Conservation (phyloP, 805 yeast species). For the Candida alai region DNA sequence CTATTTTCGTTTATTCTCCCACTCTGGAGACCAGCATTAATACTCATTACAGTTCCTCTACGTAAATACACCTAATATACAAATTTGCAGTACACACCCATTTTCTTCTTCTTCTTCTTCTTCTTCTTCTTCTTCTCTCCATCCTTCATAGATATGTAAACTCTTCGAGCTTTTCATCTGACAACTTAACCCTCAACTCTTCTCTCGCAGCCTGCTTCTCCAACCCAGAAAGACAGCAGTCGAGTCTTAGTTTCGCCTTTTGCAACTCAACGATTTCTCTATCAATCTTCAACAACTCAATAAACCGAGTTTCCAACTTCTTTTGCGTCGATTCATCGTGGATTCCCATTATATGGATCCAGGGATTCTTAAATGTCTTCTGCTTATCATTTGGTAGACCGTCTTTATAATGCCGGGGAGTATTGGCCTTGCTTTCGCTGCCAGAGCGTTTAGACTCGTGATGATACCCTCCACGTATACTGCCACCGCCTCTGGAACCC, state of each 20-base stretch:
- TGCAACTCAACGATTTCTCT: conserved; percentile 25
- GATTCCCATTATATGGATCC: conserved; percentile 29
- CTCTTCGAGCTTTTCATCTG: conserved; percentile 49
- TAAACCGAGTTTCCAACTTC: conserved; percentile 22
- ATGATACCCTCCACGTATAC: conserved; percentile 5
- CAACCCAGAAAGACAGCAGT: conserved; percentile 14
- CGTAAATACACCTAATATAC: conserved; percentile 3
- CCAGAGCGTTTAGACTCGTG: conserved; percentile 5
- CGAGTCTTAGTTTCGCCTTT: conserved; percentile 18
- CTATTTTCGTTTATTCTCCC: too few species aligned
- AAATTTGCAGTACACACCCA: neutral
- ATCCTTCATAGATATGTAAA: conserved; percentile 41
- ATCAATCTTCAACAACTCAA: conserved; percentile 23
- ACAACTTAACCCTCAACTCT: conserved; percentile 30
- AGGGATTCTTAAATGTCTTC: conserved; percentile 22
- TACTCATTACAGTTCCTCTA: too few species aligned
- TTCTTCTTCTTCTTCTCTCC: conserved; percentile 1
- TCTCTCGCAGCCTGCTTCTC: conserved; percentile 28
- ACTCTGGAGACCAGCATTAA: too few species aligned
- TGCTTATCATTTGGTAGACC: conserved; percentile 4
- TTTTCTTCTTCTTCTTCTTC: neutral
- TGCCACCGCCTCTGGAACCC: conserved; percentile 9
- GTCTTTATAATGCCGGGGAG: conserved; percentile 9
- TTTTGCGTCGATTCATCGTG: conserved; percentile 22
- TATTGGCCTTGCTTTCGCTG: conserved; percentile 3